Base-by-base conservation (phyloP, 169 alveolate genomes). In the Theileria parva region DNA sequence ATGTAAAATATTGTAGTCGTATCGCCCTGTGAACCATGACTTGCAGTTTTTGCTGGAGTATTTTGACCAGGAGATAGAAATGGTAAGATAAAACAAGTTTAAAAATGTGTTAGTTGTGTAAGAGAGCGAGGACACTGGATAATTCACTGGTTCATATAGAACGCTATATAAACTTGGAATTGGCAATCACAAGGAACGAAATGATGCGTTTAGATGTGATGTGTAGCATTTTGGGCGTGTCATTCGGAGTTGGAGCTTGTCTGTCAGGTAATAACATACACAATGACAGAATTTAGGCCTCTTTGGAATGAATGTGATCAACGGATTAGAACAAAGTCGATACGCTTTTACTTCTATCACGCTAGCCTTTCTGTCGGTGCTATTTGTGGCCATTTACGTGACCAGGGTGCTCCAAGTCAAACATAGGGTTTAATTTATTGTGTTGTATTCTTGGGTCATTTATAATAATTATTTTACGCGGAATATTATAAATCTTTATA, bases 61-160 rank as follows among this genome's bases (percentile, higher is more conserved):
- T 74, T 93, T 91, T 51, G 96, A 93, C 88, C 96, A 93, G 60
- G 96, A 93, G 70, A 81, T 93, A 13, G 95, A 91, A 57, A 93
- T 91, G 92, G 91, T 86, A 44, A 64, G 92, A 17, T 65, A 34
- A 51, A 60, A 67, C 44, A 34, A n/a, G 27, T 67, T 70, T 15
- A 77, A 66, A 39, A 76, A 70, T 57, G 84, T 19, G 30, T 77
- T 71, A 87, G 90, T 25, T 77, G 72, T 37, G 77, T 9, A 75
- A 74, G 19, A 61, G 87, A 23, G 30, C 87, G 4, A 51, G 80
- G 28, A 77, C 90, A 11, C 76, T 84, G 12, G 81, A 75, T 1
- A 76, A 61, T 21, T 76, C 90, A 27, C 74, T 93, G 64, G 70
- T 61, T 15, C 89, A 92, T 80, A 71, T 88, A 21, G 96, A 93